These are phyloP conservation scores for Alopecurus myosuroides DNA, from an alignment of 176 grass and related monocot species.

Conservation along the genomic window DNA sequence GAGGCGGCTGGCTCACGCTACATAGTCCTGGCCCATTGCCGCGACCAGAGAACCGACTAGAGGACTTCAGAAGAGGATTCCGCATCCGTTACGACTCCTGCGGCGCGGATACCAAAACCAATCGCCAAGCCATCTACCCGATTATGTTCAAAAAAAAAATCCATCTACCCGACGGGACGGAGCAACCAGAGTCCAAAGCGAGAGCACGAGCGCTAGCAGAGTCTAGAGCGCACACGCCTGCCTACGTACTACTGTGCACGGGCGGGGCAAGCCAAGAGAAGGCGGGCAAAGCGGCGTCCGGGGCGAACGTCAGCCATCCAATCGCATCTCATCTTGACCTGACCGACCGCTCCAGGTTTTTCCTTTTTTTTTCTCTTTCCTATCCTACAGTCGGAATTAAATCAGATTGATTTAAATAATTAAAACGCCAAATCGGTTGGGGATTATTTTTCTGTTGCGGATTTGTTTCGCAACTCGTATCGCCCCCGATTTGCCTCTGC, in stretches of 20 bases:
- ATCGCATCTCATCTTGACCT: no score
- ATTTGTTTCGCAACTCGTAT: conserved; percentile 5
- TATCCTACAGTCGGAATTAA: not conserved
- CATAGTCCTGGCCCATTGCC: no score
- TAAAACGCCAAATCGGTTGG: not conserved
- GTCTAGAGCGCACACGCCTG: not conserved
- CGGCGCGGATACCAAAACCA: no score
- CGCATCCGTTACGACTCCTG: no score
- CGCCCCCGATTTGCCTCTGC: conserved; percentile 5
- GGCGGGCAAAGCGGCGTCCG: conserved; percentile 36
- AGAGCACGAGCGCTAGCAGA: not conserved
- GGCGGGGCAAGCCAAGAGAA: not conserved
- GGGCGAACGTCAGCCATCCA: conserved; percentile 32
- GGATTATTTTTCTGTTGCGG: not conserved
- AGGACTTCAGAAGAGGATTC: no score
- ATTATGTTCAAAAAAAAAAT: no score
- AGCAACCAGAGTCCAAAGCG: not conserved
- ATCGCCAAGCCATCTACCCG: no score
- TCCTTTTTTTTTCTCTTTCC: no score
- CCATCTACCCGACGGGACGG: no score
- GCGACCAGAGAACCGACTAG: no score
- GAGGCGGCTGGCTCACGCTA: no score
- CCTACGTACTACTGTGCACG: not conserved
- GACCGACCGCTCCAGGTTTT: conserved; percentile 9
- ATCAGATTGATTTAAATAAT: not conserved